A percentile compares a stretch with the other conserved stretches of the same genome.
Evolutionary conservation across 2,329 filamentous ascomycete genomes (phyloP).

Genomic region (Aspergillus fischeri): DNA sequence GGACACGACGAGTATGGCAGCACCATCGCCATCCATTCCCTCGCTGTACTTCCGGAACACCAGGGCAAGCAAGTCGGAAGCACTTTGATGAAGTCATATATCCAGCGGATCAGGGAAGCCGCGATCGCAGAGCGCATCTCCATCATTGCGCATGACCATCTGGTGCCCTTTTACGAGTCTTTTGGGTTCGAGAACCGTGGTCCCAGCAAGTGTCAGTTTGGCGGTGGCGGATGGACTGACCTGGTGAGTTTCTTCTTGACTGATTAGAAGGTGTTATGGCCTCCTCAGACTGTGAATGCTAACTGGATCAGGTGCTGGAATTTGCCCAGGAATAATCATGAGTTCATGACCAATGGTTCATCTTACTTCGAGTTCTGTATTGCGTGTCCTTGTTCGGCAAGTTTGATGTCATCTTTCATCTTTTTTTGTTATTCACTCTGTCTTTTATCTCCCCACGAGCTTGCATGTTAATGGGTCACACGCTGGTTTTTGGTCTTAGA

Average conservation of each 20-base stretch:
- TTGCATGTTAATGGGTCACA: conserved; percentile 17
- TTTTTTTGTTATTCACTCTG: conserved; percentile 1
- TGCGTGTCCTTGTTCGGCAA: conserved; percentile 3
- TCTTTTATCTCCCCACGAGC: conserved; percentile 2
- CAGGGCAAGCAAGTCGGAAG: conserved; percentile 71
- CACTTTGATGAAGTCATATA: conserved; percentile 69
- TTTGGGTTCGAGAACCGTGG: conserved; percentile 69
- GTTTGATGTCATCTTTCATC: neutral
- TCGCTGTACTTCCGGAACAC: conserved; percentile 72
- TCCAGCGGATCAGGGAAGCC: conserved; percentile 69
- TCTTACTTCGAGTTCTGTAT: conserved; percentile 3
- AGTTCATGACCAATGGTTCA: neutral
- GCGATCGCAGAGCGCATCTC: conserved; percentile 68
- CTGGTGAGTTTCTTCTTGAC: conserved; percentile 57
- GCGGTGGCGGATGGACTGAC: conserved; percentile 76
- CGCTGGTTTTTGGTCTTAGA: conserved; percentile 13
- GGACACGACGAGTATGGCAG: conserved; percentile 71
- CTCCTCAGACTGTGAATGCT: conserved; percentile 1
- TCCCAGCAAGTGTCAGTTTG: conserved; percentile 65
- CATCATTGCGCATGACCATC: conserved; percentile 70
- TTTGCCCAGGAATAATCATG: conserved; percentile 20
- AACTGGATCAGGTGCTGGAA: conserved; percentile 25
- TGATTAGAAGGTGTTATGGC: neutral
- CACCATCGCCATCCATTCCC: conserved; percentile 76
- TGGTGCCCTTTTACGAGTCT: conserved; percentile 71